phyloP scores from a whole-genome alignment of 176 grass and related monocot species.

The Elaeis guineensis region DNA sequence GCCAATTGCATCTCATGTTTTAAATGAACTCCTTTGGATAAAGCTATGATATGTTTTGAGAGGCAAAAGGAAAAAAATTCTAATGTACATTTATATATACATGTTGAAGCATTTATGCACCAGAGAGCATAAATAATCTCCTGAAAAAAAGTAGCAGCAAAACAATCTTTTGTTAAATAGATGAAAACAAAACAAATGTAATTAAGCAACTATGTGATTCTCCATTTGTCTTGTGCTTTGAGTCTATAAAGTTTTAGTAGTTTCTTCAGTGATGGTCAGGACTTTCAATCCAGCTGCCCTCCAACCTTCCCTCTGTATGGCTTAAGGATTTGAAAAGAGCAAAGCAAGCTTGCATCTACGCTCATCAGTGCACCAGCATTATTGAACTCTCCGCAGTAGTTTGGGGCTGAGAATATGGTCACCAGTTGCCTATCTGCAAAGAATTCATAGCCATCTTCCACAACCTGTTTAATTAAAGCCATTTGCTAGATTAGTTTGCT shows the following conservation, averaged over 20 bases:
- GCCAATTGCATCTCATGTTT: too few species aligned
- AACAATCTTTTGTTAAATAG: background rate
- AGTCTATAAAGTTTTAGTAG: too few species aligned
- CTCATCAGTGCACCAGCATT: constrained; percentile 9
- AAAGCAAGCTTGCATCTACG: background rate
- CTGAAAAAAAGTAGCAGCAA: background rate
- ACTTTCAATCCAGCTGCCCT: background rate
- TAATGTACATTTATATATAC: background rate
- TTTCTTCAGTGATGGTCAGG: background rate
- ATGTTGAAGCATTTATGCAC: background rate
- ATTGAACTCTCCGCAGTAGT: constrained; percentile 7
- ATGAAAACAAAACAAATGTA: too few species aligned
- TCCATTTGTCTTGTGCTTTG: too few species aligned
- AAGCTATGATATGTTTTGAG: too few species aligned
- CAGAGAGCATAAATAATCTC: background rate
- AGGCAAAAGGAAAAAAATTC: background rate
- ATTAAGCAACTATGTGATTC: too few species aligned
- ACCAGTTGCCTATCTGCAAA: constrained; percentile 1
- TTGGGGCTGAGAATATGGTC: constrained; percentile 6
- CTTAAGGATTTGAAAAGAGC: constrained; percentile 10
- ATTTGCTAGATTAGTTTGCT: too few species aligned
- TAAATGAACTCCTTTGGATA: too few species aligned
- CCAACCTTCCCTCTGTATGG: background rate
- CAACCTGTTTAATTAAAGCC: constrained; percentile 2
- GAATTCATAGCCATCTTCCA: constrained; percentile 8